Evolutionary conservation across 1,284 basidiomycete species (phyloP).

Genomic region (Pterulicium gracile): DNA sequence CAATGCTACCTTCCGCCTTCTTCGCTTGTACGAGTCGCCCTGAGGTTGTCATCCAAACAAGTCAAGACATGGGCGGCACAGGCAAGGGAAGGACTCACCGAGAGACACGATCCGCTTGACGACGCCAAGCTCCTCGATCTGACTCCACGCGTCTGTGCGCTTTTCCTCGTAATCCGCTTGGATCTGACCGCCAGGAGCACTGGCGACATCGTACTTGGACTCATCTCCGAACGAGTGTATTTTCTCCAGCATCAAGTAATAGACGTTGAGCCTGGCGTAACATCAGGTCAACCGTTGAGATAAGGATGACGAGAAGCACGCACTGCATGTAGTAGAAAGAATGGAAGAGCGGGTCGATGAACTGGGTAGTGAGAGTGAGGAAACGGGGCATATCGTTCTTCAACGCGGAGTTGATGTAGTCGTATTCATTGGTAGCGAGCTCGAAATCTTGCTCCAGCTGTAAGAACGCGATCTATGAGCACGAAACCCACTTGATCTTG

Average conservation of each 20-base stretch:
- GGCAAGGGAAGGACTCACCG: slow-evolving; percentile 17
- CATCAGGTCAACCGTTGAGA: slow-evolving; percentile 4
- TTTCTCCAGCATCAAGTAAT: slow-evolving; percentile 90
- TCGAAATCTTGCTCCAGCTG: slow-evolving; percentile 99
- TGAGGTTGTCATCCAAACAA: slow-evolving; percentile 18
- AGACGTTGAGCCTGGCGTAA: slow-evolving; percentile 75
- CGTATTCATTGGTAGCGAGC: slow-evolving; percentile 89
- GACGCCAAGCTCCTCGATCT: slow-evolving; percentile 69
- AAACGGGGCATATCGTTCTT: slow-evolving; percentile 92
- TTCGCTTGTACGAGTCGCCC: slow-evolving; percentile 54
- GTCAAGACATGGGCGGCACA: neutral
- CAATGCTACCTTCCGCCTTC: slow-evolving; percentile 25
- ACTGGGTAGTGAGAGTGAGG: slow-evolving; percentile 77
- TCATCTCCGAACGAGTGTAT: slow-evolving; percentile 77
- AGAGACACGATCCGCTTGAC: slow-evolving; percentile 77
- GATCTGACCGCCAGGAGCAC: slow-evolving; percentile 59
- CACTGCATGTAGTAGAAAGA: slow-evolving; percentile 99
- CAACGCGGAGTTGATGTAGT: slow-evolving; percentile 88
- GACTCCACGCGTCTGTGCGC: slow-evolving; percentile 69
- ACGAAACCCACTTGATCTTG: slow-evolving; percentile 1
- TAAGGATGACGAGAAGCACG: slow-evolving; percentile 27
- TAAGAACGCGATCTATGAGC: slow-evolving; percentile 10
- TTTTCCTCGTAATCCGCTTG: slow-evolving; percentile 70
- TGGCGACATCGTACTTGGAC: slow-evolving; percentile 69
- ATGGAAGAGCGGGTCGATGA: slow-evolving; percentile 95